Evolutionary conservation across 345 rosid genomes (phyloP), one percentile per base, ranked within the genome.

Genomic region (Linum lewisii): DNA sequence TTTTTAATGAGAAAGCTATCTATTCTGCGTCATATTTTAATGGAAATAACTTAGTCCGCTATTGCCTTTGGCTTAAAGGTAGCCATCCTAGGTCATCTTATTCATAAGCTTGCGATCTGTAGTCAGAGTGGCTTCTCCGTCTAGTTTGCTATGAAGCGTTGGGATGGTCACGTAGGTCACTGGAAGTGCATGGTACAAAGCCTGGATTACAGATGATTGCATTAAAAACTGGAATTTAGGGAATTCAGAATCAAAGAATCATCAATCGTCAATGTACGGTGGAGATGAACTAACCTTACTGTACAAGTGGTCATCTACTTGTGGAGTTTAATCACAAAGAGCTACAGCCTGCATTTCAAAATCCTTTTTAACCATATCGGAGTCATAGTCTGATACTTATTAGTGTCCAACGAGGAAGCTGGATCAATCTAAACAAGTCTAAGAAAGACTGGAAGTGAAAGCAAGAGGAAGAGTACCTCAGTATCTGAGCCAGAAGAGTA

Each of bases 21-120:
- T n/a, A n/a, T n/a, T n/a, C n/a, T n/a, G n/a, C n/a, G n/a, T n/a
- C n/a, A n/a, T n/a, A n/a, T n/a, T n/a, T n/a, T n/a, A n/a, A n/a
- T n/a, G n/a, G n/a, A n/a, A n/a, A n/a, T n/a, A n/a, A 93, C 99
- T 96, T 66, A 93, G 95, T 79, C 95, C 73, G 5, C 88, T 82
- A 70, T 38, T 89, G 62, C 84, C 73, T 81, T 75, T 82, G 70
- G 92, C 81, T 80, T 82, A 87, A 55, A 93, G 58, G 21, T 81
- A 80, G 64, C 99, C 99, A 44, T 93, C 95, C 66, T 29, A 69
- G 54, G 75, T 73, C 97, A 93, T 93, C 62, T 78, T 84, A 42
- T 76, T 83, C 45, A 93, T 62, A 67, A 93, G 64, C 64, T 85
- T 84, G 69, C 90, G 84, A 49, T 81, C 85, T 10, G 77, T 70